Evolutionary conservation across 768 basidiomycete species (phyloP).

Genomic region (Hebeloma cylindrosporum): DNA sequence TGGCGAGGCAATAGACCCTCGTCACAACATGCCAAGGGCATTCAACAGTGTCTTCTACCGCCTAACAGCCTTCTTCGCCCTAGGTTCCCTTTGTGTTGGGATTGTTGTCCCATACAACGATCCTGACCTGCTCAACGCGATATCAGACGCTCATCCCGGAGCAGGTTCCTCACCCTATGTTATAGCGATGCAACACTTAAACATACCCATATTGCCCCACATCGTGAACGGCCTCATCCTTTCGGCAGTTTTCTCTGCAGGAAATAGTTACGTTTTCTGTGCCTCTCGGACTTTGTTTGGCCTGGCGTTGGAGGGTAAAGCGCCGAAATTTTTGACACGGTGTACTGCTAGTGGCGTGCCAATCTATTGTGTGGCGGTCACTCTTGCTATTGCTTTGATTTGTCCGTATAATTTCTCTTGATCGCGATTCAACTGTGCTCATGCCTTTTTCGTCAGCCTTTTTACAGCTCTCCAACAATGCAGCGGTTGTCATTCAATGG

Average conservation of each 20-base stretch:
- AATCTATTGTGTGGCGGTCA: conserved; percentile 48
- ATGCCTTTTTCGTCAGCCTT: conserved; percentile 34
- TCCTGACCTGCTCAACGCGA: conserved; percentile 47
- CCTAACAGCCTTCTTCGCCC: conserved; percentile 74
- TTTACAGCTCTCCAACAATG: conserved; percentile 48
- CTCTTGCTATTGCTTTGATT: conserved; percentile 38
- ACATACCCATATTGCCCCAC: conserved; percentile 64
- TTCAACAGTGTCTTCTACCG: conserved; percentile 79
- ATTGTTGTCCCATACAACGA: conserved; percentile 80
- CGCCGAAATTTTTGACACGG: conserved; percentile 50
- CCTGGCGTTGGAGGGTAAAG: conserved; percentile 60
- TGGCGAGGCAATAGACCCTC: conserved; percentile 70
- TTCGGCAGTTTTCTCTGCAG: conserved; percentile 69
- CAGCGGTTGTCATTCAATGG: conserved; percentile 50
- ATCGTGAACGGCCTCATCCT: conserved; percentile 75
- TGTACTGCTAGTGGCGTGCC: conserved; percentile 61
- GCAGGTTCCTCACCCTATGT: conserved; percentile 80
- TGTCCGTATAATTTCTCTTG: conserved; percentile 25
- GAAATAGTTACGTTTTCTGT: conserved; percentile 67
- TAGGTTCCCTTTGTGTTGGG: conserved; percentile 70
- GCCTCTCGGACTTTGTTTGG: conserved; percentile 54
- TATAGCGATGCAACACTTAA: conserved; percentile 71
- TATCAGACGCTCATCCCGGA: conserved; percentile 56
- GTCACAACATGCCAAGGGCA: conserved; percentile 67
- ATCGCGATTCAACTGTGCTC: not conserved